Evolutionary conservation across 2,329 filamentous ascomycete species (phyloP), one percentile per base, ranked within the genome.

Genomic region (Fusarium sp.): DNA sequence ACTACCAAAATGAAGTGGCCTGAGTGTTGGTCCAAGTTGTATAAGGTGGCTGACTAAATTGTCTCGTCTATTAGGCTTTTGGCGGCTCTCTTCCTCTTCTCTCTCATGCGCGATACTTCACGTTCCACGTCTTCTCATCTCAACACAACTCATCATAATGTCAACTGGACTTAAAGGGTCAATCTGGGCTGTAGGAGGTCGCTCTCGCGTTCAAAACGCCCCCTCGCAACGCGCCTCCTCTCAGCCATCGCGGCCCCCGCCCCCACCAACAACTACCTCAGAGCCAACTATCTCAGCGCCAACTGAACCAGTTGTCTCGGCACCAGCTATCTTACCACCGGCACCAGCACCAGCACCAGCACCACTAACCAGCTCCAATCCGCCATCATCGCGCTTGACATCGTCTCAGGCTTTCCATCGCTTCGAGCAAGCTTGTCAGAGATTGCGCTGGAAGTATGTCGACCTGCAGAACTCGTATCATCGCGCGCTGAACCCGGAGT

Each of bases 371-470:
- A 51, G 23, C 51, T 28, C 60, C 9, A 25, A n/a, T 8, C 40
- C 68, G 10, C 55, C 62, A n/a, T 43, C 63, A 3, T 66, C 53
- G 8, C 73, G 71, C 53, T 55, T 80, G 2, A 74, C 71, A 2
- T 77, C 78, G 3, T 42, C 72, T 2, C 80, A 82, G 41, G 85
- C 89, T 43, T 82, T 90, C 1, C 80, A 82, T 4, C 85, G 88
- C 9, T 90, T 89, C 75, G 83, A 86, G 63, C 89, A 89, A 69
- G 87, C 89, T 28, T 85, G 88, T 21, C 83, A 85, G 4, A 85
- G 89, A 3, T 80, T 91, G 45, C 84, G 86, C 67, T 91, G 89
- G 89, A 91, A 90, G 75, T 83, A 87, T 3, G 83, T 87, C 14
- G 88, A 88, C 69, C 81, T 91, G 32, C 84, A 85, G n/a, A 77